Conservation (phyloP, 345 rosid species). For the Eucalyptus pauciflora region DNA sequence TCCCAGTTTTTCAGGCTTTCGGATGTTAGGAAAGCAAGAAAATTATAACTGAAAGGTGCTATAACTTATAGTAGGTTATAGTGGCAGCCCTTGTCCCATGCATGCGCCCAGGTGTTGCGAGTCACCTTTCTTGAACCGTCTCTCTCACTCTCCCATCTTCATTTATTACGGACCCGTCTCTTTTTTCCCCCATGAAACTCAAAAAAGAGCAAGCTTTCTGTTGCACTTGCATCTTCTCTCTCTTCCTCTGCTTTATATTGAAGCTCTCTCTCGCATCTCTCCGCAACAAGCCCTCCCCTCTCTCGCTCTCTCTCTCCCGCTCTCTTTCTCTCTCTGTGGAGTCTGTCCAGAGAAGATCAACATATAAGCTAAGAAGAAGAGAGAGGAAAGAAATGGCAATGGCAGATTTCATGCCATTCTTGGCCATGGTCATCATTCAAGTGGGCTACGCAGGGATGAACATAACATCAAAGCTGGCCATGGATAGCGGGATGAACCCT, state of each 20-base stretch:
- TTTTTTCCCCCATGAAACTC: background rate
- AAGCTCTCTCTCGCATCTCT: background rate
- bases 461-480: slow-evolving; percentile 72
- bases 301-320: background rate
- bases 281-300: background rate
- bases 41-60: background rate
- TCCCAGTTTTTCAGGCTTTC: background rate
- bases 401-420: slow-evolving; percentile 25
- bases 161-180: background rate
- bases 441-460: slow-evolving; percentile 79
- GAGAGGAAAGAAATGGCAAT: background rate
- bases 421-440: slow-evolving; percentile 72
- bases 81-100: background rate
- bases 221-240: background rate
- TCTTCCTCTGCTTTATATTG: background rate
- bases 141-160: background rate
- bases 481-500: slow-evolving; percentile 86
- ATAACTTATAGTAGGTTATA: background rate
- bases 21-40: background rate
- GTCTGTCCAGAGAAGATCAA: background rate
- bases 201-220: background rate
- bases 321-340: background rate
- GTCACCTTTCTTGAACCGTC: background rate
- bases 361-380: background rate
- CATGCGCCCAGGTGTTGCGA: background rate